These are phyloP conservation scores for Pythium insidiosum DNA, from an alignment of 352 stramenopile species.

Conservation along the genomic window DNA sequence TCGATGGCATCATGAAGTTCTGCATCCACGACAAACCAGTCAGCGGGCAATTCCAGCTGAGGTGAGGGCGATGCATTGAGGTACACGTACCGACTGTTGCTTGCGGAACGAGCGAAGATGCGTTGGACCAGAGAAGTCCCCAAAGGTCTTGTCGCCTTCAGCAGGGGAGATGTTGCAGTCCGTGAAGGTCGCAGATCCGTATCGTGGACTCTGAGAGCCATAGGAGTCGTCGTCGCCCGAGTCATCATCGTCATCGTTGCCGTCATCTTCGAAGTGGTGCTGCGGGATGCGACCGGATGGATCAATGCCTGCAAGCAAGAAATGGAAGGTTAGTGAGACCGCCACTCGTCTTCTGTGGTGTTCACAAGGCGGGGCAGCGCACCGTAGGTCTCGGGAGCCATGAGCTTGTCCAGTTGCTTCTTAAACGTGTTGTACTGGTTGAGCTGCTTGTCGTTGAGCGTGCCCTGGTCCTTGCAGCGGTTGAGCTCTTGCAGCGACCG, in stretches of 20 bases:
- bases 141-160: slow-evolving; percentile 31
- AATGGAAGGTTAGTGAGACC: slow-evolving; percentile 69
- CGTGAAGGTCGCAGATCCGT: slow-evolving; percentile 23
- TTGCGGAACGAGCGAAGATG: slow-evolving; percentile 40
- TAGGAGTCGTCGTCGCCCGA: slow-evolving; percentile 47
- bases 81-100: slow-evolving; percentile 29
- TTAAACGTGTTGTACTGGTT: slow-evolving; percentile 58
- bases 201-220: slow-evolving; percentile 34
- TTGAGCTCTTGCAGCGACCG: slow-evolving; percentile 47
- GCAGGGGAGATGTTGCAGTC: slow-evolving; percentile 51
- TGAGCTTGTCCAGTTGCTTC: slow-evolving; percentile 61
- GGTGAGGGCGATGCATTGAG: not conserved
- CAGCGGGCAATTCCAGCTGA: too few relatives aligned
- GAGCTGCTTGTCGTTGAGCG: slow-evolving; percentile 72
- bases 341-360: slow-evolving; percentile 55
- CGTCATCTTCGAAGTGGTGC: slow-evolving; percentile 41
- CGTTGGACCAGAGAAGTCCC: slow-evolving; percentile 30
- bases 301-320: slow-evolving; percentile 29
- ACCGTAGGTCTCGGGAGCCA: slow-evolving; percentile 74
- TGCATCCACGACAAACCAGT: too few relatives aligned
- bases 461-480: slow-evolving; percentile 48
- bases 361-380: too few relatives aligned
- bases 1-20: slow-evolving; percentile 4
- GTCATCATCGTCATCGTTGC: slow-evolving; percentile 42
- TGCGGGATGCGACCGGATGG: slow-evolving; percentile 41